Evolutionary conservation across 371 early-diverging fungal genomes (phyloP), one percentile per base, ranked within the genome.

Genomic region (Mucor saturninus): DNA sequence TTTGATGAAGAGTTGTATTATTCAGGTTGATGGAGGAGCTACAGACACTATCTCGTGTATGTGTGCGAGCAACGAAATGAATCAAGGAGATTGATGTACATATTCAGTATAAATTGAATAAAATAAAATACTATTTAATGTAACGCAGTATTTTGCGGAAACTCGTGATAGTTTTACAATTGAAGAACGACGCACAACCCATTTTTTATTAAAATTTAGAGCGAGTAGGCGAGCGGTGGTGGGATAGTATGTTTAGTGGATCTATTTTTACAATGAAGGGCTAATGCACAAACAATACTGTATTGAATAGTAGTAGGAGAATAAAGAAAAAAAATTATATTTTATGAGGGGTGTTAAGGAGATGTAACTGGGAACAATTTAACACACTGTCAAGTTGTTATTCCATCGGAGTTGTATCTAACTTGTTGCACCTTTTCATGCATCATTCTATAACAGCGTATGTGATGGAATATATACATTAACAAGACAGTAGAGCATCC

Each of bases 241-340:
- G 35, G 35, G 46, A 43, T 46, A 21, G 46, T 46, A 15, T 5
- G 8, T 46, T 46, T 35, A 35, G 35, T 35, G 4, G 35, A 35
- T 46, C 46, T 46, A 46, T 46, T 46, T 46, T 46, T 46, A 46
- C 21, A 46, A 42, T 42, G n/a, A 42, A 46, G 46, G 46, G 46
- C 46, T 21, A 46, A 46, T 46, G 46, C 46, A 46, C 46, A 46
- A 46, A 46, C 46, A 46, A 46, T 46, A 46, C 15, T 46, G 46
- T 46, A 46, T 21, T 21, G 46, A 21, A 6, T 26, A 46, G 13
- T 43, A 43, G n/a, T 14, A 43, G 43, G 43, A 15, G 43, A 43
- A 43, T 46, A 46, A 4, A 46, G 3, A 21, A 6, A 46, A n/a
- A 45, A n/a, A 15, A n/a, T 10, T 10, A 46, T 26, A 46, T 28